A percentile compares a stretch with the other conserved stretches of the same genome.
phyloP scores from a whole-genome alignment of 768 basidiomycete genomes.

The Russula brevipes region DNA sequence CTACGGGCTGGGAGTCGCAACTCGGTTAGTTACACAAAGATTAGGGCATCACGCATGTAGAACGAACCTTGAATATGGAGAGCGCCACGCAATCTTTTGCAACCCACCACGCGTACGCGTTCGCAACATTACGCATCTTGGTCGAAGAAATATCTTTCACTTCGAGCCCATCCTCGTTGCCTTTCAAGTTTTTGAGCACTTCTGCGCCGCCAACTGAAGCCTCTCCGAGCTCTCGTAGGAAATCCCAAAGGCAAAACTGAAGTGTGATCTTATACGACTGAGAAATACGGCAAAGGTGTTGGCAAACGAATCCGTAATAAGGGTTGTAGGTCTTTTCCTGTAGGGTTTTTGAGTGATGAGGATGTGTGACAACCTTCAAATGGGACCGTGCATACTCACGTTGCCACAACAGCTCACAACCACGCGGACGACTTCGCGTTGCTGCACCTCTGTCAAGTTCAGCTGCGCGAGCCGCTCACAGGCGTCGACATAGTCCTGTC shows the following conservation, averaged over 20 bases:
- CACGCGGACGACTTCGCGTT: conserved; percentile 92
- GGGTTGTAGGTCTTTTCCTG: conserved; percentile 94
- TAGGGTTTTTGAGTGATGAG: background rate
- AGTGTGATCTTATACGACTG: conserved; percentile 89
- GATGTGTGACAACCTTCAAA: conserved; percentile 11
- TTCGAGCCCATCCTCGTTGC: conserved; percentile 43
- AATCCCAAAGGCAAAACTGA: conserved; percentile 96
- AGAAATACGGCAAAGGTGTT: conserved; percentile 70
- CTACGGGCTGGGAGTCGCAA: conserved; percentile 58
- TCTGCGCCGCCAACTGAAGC: conserved; percentile 73
- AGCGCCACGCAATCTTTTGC: conserved; percentile 76
- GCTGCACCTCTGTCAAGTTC: conserved; percentile 81
- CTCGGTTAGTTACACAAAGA: background rate
- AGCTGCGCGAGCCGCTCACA: conserved; percentile 84
- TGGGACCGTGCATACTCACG: conserved; percentile 40
- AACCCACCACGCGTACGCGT: conserved; percentile 89
- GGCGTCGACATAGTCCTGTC: conserved; percentile 92
- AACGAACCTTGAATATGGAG: conserved; percentile 72
- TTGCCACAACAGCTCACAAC: conserved; percentile 89
- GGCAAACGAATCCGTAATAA: conserved; percentile 86
- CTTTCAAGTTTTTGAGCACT: conserved; percentile 55
- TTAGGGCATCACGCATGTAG: background rate
- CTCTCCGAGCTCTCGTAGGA: conserved; percentile 87
- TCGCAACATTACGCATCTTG: conserved; percentile 68
- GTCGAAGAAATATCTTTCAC: conserved; percentile 51